Evolutionary conservation across 176 grass and related monocot species (phyloP), one percentile per base, ranked within the genome.

Genomic region (Rhynchospora tenuis): DNA sequence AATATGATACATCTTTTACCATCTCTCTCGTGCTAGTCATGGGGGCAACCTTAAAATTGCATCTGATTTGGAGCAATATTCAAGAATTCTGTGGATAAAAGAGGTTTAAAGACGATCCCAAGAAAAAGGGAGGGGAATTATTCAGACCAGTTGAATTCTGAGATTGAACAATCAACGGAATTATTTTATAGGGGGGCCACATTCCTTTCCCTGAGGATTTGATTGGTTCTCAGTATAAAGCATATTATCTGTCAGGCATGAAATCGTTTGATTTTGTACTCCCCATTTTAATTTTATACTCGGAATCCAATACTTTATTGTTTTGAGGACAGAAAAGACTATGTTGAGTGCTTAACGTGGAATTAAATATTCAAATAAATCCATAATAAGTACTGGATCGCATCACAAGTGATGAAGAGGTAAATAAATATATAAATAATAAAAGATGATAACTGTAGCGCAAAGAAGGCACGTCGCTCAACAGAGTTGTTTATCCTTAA

Each of bases 201-300:
- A 63, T 81, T 81, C 78, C 19, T 81, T 46, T 81, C 31, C 78
- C 56, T 19, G 20, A 16, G 31, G 57, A 81, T 64, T 17, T 58
- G 2, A 64, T 64, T 81, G 56, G 31, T 61, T 58, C 20, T 81
- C 13, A 29, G 12, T 46, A 81, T n/a, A 31, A 19, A 81, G 58
- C 56, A 81, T 46, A 81, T 45, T 81, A 81, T 57, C 56, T 81
- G 31, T 27, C 23, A 23, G 56, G 57, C 78, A 81, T 81, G 55
- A 81, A 20, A 81, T 81, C 19, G 22, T 43, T 64, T 64, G 43
- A 6, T 70, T 38, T 38, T 38, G 5, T 38, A 38, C 33, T 38
- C 33, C 33, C 33, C 33, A 38, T 38, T 38, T 38, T 38, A 38
- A 44, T 73, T 73, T 73, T 73, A 62, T 62, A 26, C 59, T 62